Evolutionary conservation across 345 rosid genomes (phyloP).

Genomic region (Camelina laxa): DNA sequence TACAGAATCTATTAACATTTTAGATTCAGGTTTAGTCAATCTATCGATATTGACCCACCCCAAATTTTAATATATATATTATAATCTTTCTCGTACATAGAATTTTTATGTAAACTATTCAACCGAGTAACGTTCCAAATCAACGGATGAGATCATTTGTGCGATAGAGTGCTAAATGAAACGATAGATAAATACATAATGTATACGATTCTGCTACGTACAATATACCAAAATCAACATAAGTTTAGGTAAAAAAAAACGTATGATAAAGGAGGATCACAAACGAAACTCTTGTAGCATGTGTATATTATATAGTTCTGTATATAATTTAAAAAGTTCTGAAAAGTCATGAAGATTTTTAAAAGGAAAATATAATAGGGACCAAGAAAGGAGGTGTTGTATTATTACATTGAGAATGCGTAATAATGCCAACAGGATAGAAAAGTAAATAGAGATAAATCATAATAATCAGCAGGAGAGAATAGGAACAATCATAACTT

Average conservation of each 20-base stretch:
- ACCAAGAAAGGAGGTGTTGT: conserved; percentile 39
- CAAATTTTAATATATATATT: not conserved
- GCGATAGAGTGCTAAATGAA: not conserved
- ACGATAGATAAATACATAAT: not conserved
- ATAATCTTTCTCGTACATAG: not conserved
- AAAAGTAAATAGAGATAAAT: conserved; percentile 13
- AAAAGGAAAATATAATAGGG: conserved; percentile 31
- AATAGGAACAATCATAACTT: conserved; percentile 34
- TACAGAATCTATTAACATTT: conserved; percentile 40
- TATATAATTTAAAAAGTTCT: conserved; percentile 9
- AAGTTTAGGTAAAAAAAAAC: conserved; percentile 1
- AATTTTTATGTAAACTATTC: not conserved
- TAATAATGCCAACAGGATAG: conserved; percentile 41
- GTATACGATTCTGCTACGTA: not conserved
- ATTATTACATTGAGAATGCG: conserved; percentile 52
- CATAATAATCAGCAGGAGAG: conserved; percentile 29
- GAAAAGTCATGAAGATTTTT: conserved; percentile 31
- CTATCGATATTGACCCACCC: conserved; percentile 32
- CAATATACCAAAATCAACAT: not conserved
- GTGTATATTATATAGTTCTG: conserved; percentile 20
- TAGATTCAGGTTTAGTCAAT: conserved; percentile 40
- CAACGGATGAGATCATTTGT: not conserved
- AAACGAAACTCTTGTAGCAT: conserved; percentile 29
- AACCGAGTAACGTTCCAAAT: not conserved
- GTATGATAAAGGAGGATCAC: not conserved